A percentile compares a stretch with the other conserved stretches of the same genome.
Conservation (phyloP, 371 early-diverging fungal genomes). For the Zopfochytrium polystomum region DNA sequence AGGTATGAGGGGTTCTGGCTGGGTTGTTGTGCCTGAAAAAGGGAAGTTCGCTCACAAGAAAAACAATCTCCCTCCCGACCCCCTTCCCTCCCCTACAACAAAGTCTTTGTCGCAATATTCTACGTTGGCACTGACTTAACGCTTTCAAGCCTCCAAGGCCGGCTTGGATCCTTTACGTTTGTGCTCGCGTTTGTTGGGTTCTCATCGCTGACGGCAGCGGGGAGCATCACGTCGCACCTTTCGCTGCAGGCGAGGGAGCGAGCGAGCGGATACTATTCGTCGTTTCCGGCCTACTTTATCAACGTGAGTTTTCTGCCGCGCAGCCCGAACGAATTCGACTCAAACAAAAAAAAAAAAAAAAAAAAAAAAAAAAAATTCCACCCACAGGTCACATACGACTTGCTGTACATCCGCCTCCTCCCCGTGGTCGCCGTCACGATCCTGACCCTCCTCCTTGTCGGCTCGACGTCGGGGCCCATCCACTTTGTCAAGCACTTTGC, state of each 20-base stretch:
- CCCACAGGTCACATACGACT: conserved; percentile 67
- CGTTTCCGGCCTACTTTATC: conserved; percentile 64
- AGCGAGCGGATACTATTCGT: conserved; percentile 72
- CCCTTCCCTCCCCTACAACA: too few species aligned
- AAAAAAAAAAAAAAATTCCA: too few species aligned
- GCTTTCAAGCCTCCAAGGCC: conserved; percentile 39
- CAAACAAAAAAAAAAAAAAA: too few species aligned
- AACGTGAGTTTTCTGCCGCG: conserved; percentile 70
- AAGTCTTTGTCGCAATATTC: conserved; percentile 36
- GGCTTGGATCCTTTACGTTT: conserved; percentile 37
- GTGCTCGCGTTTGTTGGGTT: conserved; percentile 36
- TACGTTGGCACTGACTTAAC: conserved; percentile 34
- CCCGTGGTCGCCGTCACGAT: conserved; percentile 81
- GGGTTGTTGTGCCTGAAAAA: too few species aligned
- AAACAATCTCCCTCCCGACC: too few species aligned
- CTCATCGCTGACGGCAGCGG: conserved; percentile 35
- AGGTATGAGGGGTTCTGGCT: too few species aligned
- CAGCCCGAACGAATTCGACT: too few species aligned
- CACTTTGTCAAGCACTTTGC: conserved; percentile 68
- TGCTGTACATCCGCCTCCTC: conserved; percentile 72
- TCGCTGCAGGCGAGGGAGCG: conserved; percentile 76
- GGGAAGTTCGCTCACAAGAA: too few species aligned
- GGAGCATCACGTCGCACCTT: conserved; percentile 63
- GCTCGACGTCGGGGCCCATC: conserved; percentile 60
- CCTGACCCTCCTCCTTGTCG: conserved; percentile 83